phyloP scores from a whole-genome alignment of 1,139 yeast genomes.

The Debaryomyces sp. region DNA sequence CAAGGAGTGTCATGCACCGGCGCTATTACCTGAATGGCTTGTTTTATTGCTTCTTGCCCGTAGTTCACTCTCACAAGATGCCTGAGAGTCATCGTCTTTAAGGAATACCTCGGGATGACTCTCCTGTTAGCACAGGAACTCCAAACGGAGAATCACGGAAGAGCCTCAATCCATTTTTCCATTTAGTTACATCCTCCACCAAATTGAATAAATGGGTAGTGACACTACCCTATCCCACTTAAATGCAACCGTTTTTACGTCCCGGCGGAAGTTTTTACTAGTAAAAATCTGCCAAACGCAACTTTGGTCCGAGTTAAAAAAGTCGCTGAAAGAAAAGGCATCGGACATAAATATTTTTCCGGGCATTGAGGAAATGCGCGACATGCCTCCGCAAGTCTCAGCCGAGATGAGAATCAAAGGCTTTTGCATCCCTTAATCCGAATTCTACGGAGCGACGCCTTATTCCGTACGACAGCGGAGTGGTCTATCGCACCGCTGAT shows the following conservation, averaged over 20 bases:
- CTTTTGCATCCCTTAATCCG: not conserved
- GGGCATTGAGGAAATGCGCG: not conserved
- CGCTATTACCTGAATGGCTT: no score
- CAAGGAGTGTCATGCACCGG: no score
- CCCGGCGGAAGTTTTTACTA: not conserved
- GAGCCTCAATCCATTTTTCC: not conserved
- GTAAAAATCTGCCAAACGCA: not conserved
- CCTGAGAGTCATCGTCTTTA: not conserved
- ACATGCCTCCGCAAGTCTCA: not conserved
- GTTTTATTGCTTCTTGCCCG: not conserved
- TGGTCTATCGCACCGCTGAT: not conserved
- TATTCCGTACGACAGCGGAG: conserved; percentile 2
- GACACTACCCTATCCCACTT: not conserved
- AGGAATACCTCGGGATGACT: conserved; percentile 8
- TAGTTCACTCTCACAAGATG: not conserved
- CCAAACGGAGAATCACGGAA: conserved; percentile 6
- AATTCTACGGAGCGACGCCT: not conserved
- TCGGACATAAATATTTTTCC: not conserved
- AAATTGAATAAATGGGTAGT: not conserved
- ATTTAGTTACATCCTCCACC: not conserved
- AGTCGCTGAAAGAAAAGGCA: not conserved
- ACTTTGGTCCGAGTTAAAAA: conserved; percentile 1
- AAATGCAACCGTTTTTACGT: not conserved
- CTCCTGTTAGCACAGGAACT: conserved; percentile 3
- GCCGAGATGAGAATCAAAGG: not conserved